A percentile compares a stretch with the other conserved stretches of the same genome.
phyloP scores from a whole-genome alignment of 2,329 filamentous ascomycete species.

The Plectosphaerella cucumerina region DNA sequence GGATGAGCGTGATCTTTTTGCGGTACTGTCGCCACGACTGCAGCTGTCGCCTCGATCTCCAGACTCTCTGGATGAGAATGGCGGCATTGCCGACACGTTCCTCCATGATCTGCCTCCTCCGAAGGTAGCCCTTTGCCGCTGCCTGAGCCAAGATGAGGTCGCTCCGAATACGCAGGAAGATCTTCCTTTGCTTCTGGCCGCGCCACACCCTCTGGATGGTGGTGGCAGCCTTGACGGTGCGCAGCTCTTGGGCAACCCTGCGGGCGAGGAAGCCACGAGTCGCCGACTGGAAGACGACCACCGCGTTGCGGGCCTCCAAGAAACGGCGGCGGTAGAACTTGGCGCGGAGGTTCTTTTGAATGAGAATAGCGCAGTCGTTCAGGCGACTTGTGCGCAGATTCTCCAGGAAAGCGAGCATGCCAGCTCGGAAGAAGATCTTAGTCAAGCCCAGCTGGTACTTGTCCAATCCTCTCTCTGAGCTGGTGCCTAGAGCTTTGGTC shows the following conservation, averaged over 20 bases:
- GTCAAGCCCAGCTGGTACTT: conserved; percentile 97
- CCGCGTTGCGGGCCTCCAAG: conserved; percentile 76
- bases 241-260: conserved; percentile 72
- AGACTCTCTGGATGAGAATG: conserved; percentile 82
- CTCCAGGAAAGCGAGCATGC: conserved; percentile 97
- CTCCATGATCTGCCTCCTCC: conserved; percentile 88
- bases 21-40: conserved; percentile 84
- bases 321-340: conserved; percentile 95
- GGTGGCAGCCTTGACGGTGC: conserved; percentile 81
- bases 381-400: conserved; percentile 86
- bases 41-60: conserved; percentile 76
- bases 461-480: conserved; percentile 70
- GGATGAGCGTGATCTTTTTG: conserved; percentile 81
- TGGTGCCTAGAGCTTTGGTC: conserved; percentile 78
- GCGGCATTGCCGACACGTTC: conserved; percentile 90
- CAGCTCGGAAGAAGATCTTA: conserved; percentile 98
- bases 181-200: conserved; percentile 83
- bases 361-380: conserved; percentile 93
- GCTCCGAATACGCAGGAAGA: conserved; percentile 71
- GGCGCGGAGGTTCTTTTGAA: conserved; percentile 94
- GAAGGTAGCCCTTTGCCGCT: conserved; percentile 84
- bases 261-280: conserved; percentile 75
- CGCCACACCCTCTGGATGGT: conserved; percentile 95
- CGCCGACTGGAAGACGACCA: conserved; percentile 75
- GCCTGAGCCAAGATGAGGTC: conserved; percentile 88